phyloP scores from a whole-genome alignment of 257 asterid genomes.

The Buddleja alternifolia region DNA sequence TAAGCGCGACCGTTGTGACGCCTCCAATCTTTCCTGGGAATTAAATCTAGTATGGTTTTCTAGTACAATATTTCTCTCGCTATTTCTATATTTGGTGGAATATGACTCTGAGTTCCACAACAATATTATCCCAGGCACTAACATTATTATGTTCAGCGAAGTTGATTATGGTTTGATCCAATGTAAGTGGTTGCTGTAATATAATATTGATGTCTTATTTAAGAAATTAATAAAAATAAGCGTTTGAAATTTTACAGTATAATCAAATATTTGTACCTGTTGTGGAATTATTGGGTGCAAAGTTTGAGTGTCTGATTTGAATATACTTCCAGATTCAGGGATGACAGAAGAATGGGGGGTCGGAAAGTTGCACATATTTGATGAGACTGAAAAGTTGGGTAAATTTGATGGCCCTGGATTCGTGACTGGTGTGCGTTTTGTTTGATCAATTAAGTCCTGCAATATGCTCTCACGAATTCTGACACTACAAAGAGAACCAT shows the following conservation, averaged over 20 bases:
- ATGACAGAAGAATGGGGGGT: constrained; percentile 18
- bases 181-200: constrained; percentile 32
- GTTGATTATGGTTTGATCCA: constrained; percentile 28
- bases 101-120: no score
- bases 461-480: constrained; percentile 25
- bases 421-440: constrained; percentile 7
- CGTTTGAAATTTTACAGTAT: background rate
- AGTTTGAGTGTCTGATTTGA: constrained; percentile 13
- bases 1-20: no score
- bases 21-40: no score
- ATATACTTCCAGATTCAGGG: constrained; percentile 23
- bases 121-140: constrained; percentile 28
- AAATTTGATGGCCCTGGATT: constrained; percentile 24
- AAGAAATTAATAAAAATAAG: background rate
- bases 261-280: constrained; percentile 29
- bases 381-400: constrained; percentile 1
- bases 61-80: no score
- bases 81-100: no score
- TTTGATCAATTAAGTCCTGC: constrained; percentile 26
- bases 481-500: constrained; percentile 23
- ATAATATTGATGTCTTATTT: background rate
- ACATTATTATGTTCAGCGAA: constrained; percentile 18
- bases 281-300: constrained; percentile 15
- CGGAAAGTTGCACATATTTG: constrained; percentile 8
- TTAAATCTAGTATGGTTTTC: no score